Evolutionary conservation across 345 rosid genomes (phyloP).

Genomic region (Brassica cretica): DNA sequence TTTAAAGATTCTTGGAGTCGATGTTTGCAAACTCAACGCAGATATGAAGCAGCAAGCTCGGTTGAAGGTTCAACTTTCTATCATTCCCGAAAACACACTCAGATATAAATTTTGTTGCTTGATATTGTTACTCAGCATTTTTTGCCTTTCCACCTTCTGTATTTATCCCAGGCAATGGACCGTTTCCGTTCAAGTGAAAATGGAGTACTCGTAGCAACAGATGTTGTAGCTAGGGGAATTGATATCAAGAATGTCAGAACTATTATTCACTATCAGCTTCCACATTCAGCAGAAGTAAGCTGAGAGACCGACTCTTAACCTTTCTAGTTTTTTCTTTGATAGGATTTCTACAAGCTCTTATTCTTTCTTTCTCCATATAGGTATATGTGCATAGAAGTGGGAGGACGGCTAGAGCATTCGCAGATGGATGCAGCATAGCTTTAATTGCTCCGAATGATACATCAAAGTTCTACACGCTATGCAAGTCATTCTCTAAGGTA

Average conservation of each 20-base stretch:
- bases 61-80: slow-evolving; percentile 56
- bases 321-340: slow-evolving; percentile 1
- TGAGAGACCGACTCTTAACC: slow-evolving; percentile 20
- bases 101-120: background rate
- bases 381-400: slow-evolving; percentile 99
- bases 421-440: slow-evolving; percentile 96
- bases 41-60: slow-evolving; percentile 99
- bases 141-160: slow-evolving; percentile 20
- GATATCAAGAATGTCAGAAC: slow-evolving; percentile 95
- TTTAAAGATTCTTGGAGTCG: slow-evolving; percentile 71
- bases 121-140: slow-evolving; percentile 24
- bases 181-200: slow-evolving; percentile 79
- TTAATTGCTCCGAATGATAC: slow-evolving; percentile 73
- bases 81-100: slow-evolving; percentile 13
- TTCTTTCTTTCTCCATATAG: slow-evolving; percentile 40
- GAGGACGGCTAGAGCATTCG: slow-evolving; percentile 90
- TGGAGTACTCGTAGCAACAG: slow-evolving; percentile 88
- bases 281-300: slow-evolving; percentile 91
- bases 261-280: slow-evolving; percentile 95
- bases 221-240: slow-evolving; percentile 98
- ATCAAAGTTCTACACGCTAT: slow-evolving; percentile 78
- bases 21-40: slow-evolving; percentile 72
- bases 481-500: slow-evolving; percentile 94
- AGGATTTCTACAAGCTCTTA: slow-evolving; percentile 13
- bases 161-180: slow-evolving; percentile 67